phyloP scores from a whole-genome alignment of 2,329 filamentous ascomycete genomes.

The Tolypocladium pustulatum region DNA sequence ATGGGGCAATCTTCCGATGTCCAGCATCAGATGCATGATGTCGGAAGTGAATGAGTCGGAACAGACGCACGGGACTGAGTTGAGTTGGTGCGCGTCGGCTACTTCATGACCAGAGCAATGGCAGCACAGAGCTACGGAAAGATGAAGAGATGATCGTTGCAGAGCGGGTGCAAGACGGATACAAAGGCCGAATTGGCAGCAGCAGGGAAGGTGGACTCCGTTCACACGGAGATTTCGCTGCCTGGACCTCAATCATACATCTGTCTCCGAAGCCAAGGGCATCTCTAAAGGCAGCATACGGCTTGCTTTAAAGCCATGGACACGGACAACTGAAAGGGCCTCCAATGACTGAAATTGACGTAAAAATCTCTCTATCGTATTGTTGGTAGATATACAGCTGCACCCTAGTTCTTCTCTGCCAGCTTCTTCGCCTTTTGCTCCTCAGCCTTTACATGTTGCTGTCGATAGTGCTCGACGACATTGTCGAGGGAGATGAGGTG shows the following conservation, averaged over 20 bases:
- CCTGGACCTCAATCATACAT: neutral
- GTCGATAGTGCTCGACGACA: constrained; percentile 46
- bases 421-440: constrained; percentile 42
- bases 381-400: constrained; percentile 5
- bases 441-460: constrained; percentile 43
- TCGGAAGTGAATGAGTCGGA: neutral
- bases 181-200: neutral
- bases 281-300: neutral
- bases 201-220: neutral
- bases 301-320: neutral
- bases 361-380: neutral
- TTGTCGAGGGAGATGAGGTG: constrained; percentile 43
- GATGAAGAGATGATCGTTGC: no score
- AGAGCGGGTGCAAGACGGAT: neutral
- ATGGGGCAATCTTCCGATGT: neutral
- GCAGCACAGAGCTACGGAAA: neutral
- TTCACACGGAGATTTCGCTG: neutral
- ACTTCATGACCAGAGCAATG: neutral
- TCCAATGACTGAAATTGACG: neutral
- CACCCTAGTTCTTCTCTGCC: constrained; percentile 24
- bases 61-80: neutral
- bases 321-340: neutral
- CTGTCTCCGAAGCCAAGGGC: neutral
- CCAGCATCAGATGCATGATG: no score
- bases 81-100: neutral